Conservation (phyloP, 257 asterid species). For the Solanum paucissectum region DNA sequence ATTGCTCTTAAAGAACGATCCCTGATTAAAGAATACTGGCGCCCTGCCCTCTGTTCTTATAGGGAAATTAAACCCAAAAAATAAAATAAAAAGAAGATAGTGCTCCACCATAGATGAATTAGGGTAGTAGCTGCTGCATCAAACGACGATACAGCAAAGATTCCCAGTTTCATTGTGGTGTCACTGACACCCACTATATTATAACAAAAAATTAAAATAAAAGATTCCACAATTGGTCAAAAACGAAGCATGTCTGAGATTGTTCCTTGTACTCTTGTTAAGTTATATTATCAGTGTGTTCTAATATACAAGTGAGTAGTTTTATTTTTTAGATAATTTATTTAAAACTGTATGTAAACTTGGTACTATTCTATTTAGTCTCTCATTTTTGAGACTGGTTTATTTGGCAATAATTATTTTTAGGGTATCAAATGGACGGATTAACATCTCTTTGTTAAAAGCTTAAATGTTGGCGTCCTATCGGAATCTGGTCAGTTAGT, state of each 20-base stretch:
- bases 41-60: background rate
- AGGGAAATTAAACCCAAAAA: background rate
- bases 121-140: background rate
- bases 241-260: slow-evolving; percentile 8
- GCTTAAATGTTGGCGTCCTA: background rate
- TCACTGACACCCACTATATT: background rate
- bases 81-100: background rate
- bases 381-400: too few relatives aligned
- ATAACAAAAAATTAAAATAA: background rate
- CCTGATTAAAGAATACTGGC: background rate
- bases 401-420: too few relatives aligned
- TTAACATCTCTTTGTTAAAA: background rate
- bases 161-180: background rate
- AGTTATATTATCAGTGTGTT: background rate
- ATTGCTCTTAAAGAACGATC: background rate
- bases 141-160: background rate
- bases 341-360: too few relatives aligned
- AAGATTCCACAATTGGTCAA: background rate
- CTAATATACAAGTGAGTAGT: background rate
- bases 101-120: background rate
- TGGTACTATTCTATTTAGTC: too few relatives aligned
- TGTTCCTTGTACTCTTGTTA: background rate
- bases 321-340: background rate
- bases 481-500: slow-evolving; percentile 4
- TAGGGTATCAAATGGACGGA: too few relatives aligned